Base-by-base conservation (phyloP, 2,329 filamentous ascomycete species). In the Pseudocercospora pini-densiflorae region DNA sequence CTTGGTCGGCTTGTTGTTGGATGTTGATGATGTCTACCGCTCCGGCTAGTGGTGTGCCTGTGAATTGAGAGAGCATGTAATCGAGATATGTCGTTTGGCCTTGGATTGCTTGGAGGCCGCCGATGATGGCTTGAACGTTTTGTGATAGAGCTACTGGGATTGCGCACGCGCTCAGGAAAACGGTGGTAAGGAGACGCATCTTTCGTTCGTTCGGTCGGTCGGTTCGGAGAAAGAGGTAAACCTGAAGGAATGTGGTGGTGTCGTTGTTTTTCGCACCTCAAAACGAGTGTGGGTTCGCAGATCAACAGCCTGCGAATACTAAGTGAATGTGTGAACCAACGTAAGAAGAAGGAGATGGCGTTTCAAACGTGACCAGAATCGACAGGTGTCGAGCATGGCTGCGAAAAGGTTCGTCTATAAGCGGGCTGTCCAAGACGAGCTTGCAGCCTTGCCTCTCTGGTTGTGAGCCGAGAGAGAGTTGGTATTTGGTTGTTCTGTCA, bases 51-150 rank as follows among this genome's bases (percentile, higher is more conserved):
- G 61, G 61, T n/a, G 33, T 40, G 33, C 61, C 61, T 8, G 27
- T 40, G 40, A 63, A 59, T 24, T 23, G 24, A 23, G 57, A 23
- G 21, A 63, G 16, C 53, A 47, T 24, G 31, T 29, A n/a, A 53
- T 59, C 43, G 21, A 63, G 61, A 6, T 57, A n/a, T 16, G 8
- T 21, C 12, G 43, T 49, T 24, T 58, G 9, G 16, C 12, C 6
- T 49, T 63, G 61, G 21, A 63, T 31, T n/a, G 10, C 21, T 27
- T 63, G 61, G 9, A 63, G 61, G 8, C 31, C 61, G 61, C 19
- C 45, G 33, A 63, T 53, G 33, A 63, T 63, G 40, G 16, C 16
- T 43, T 58, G 29, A 9, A n/a, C 55, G 12, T 40, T 58, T 24
- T 58, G 55, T 43, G 55, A 29, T 10, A 58, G 16, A 14, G 55